Evolutionary conservation across 805 yeast genomes (phyloP).

Genomic region (Candida adriatica): DNA sequence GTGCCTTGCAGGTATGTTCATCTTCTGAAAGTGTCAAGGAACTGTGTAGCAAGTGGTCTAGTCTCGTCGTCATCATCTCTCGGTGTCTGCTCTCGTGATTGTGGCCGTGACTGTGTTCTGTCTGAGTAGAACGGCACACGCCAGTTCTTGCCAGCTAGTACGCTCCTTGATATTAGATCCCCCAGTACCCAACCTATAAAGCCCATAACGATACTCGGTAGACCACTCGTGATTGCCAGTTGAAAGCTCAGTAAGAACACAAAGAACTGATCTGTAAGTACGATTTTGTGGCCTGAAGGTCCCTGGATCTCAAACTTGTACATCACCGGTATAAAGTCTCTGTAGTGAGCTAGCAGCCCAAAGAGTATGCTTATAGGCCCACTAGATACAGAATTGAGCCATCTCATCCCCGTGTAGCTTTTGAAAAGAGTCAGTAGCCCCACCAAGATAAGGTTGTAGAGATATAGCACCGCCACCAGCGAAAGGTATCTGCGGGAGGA

Average conservation of each 20-base stretch:
- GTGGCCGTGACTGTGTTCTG: background rate
- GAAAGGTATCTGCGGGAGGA: slow-evolving; percentile 31
- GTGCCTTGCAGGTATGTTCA: slow-evolving; percentile 11
- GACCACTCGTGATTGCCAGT: slow-evolving; percentile 25
- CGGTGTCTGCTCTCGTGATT: slow-evolving; percentile 8
- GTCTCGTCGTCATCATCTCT: slow-evolving; percentile 20
- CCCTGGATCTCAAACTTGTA: slow-evolving; percentile 29
- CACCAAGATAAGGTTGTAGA: slow-evolving; percentile 13
- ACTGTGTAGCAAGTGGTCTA: slow-evolving; percentile 41
- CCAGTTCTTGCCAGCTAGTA: slow-evolving; percentile 34
- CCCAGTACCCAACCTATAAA: slow-evolving; percentile 32
- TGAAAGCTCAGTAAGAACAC: slow-evolving; percentile 28
- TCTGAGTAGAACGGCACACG: slow-evolving; percentile 27
- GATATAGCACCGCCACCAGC: slow-evolving; percentile 10
- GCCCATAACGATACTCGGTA: slow-evolving; percentile 23
- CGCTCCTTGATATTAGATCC: slow-evolving; percentile 26
- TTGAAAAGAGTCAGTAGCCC: slow-evolving; percentile 11
- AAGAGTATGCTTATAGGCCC: slow-evolving; percentile 32
- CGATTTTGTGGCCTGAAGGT: slow-evolving; percentile 10
- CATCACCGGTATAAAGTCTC: slow-evolving; percentile 31
- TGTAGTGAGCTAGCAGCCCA: slow-evolving; percentile 29
- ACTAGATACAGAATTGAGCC: slow-evolving; percentile 12
- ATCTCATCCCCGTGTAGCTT: slow-evolving; percentile 14
- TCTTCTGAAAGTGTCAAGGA: slow-evolving; percentile 39
- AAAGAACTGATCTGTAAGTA: slow-evolving; percentile 28